Evolutionary conservation across 2,329 filamentous ascomycete genomes (phyloP).

Genomic region (Phaeosphaeriaceae sp.): DNA sequence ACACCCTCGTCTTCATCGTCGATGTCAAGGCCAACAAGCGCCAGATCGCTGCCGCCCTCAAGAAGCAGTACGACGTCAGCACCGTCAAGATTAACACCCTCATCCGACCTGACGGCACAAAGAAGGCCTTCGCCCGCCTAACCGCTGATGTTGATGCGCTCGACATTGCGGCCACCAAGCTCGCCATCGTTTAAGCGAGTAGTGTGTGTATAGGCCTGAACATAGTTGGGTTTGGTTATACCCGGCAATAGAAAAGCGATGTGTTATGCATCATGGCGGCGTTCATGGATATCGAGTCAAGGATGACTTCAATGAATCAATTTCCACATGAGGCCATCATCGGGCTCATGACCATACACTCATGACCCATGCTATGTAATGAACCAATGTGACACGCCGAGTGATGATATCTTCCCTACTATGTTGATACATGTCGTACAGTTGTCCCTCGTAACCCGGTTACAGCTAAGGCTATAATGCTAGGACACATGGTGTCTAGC

Average conservation of each 20-base stretch:
- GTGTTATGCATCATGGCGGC: slow-evolving; percentile 46
- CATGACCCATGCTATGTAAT: not conserved
- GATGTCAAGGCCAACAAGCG: slow-evolving; percentile 94
- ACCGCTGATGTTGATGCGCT: slow-evolving; percentile 97
- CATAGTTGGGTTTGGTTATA: slow-evolving; percentile 40
- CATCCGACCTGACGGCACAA: slow-evolving; percentile 94
- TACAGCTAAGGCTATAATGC: too few relatives aligned
- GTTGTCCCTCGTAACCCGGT: too few relatives aligned
- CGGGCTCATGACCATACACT: slow-evolving; percentile 4
- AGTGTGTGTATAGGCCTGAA: slow-evolving; percentile 28
- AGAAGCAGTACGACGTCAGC: slow-evolving; percentile 99
- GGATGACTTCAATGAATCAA: slow-evolving; percentile 46
- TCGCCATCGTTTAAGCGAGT: slow-evolving; percentile 84
- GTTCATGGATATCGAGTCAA: slow-evolving; percentile 48
- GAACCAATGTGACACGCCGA: not conserved
- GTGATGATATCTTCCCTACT: not conserved
- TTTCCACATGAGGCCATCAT: slow-evolving; percentile 39
- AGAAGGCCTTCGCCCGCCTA: slow-evolving; percentile 98
- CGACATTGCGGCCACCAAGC: slow-evolving; percentile 99
- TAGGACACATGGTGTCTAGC: too few relatives aligned
- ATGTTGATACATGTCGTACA: not conserved
- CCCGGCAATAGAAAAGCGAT: slow-evolving; percentile 44
- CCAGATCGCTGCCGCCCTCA: slow-evolving; percentile 97
- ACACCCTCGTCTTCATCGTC: slow-evolving; percentile 98
- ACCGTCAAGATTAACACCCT: slow-evolving; percentile 99